Percentiles rank a stretch among this genome's conserved stretches.
Conservation (phyloP, 257 asterid species). For the Solanum piurae region DNA sequence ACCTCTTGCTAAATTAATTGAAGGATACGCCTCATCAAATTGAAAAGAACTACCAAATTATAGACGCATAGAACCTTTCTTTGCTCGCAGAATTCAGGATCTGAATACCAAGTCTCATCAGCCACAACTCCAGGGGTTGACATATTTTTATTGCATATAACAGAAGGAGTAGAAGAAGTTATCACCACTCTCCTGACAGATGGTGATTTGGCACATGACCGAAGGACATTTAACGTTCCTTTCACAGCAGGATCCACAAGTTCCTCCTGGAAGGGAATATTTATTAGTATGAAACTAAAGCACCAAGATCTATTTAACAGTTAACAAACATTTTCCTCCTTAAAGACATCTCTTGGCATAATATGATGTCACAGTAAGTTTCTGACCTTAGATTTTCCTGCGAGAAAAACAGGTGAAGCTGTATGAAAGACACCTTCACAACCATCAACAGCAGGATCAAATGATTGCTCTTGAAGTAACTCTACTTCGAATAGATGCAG, state of each 20-base stretch:
- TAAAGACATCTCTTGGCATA: neutral
- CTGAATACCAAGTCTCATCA: slow-evolving; percentile 64
- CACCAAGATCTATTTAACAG: neutral
- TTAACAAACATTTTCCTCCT: neutral
- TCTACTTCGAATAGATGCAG: too few relatives aligned
- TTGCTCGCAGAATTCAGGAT: slow-evolving; percentile 41
- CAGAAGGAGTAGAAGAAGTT: slow-evolving; percentile 39
- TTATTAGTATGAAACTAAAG: neutral
- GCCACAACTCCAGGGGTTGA: slow-evolving; percentile 14
- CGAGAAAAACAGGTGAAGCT: slow-evolving; percentile 17
- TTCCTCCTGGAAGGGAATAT: slow-evolving; percentile 22
- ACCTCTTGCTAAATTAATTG: too few relatives aligned
- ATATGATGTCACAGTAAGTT: neutral
- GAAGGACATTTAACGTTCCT: slow-evolving; percentile 44
- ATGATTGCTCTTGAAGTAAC: too few relatives aligned
- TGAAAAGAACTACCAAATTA: neutral
- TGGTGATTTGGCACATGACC: slow-evolving; percentile 21
- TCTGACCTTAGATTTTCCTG: slow-evolving; percentile 31
- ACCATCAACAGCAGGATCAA: too few relatives aligned
- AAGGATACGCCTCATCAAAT: too few relatives aligned
- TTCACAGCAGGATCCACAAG: slow-evolving; percentile 46
- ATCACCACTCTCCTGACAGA: slow-evolving; percentile 35
- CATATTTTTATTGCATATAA: slow-evolving; percentile 6
- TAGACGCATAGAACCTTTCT: slow-evolving; percentile 24
- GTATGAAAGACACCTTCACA: too few relatives aligned